phyloP scores from a whole-genome alignment of 2,329 filamentous ascomycete genomes.

The Diaporthe citriasiana region DNA sequence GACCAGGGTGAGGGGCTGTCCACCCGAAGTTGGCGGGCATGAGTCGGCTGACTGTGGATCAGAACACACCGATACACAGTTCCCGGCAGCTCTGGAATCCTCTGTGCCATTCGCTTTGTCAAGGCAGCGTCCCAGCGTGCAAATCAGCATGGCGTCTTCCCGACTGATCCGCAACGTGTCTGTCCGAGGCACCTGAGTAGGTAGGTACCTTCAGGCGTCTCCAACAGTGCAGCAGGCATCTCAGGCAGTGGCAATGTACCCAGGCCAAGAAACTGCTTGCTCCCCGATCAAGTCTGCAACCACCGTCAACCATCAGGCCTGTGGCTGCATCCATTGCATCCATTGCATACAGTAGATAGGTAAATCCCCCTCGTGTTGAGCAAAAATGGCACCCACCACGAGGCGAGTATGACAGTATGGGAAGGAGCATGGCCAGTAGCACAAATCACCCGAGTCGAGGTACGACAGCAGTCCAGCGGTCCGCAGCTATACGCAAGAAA shows the following conservation, averaged over 20 bases:
- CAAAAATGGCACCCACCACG: conserved; percentile 35
- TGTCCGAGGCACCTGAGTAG: not conserved
- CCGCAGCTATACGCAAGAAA: conserved; percentile 6
- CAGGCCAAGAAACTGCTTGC: not conserved
- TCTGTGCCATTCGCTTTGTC: not conserved
- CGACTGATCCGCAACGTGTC: conserved; percentile 5
- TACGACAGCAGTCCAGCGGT: conserved; percentile 20
- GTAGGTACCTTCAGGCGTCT: no score
- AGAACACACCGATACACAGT: conserved; percentile 8
- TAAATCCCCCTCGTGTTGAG: conserved; percentile 32
- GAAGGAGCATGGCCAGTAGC: not conserved
- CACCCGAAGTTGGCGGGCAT: not conserved
- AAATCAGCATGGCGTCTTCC: not conserved
- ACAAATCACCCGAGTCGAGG: conserved; percentile 17
- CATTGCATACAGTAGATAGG: not conserved
- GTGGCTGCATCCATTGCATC: conserved; percentile 11
- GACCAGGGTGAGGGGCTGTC: conserved; percentile 16
- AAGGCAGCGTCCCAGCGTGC: not conserved
- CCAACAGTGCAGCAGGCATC: not conserved
- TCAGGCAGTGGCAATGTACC: conserved; percentile 17
- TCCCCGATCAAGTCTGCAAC: conserved; percentile 5
- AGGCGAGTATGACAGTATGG: conserved; percentile 3
- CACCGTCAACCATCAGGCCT: not conserved
- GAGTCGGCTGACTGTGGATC: conserved; percentile 18
- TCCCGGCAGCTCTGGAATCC: conserved; percentile 1